These are phyloP conservation scores for Climacium dendroides DNA, from an alignment of 225 moss, liverwort and hornwort genomes.

Conservation along the genomic window DNA sequence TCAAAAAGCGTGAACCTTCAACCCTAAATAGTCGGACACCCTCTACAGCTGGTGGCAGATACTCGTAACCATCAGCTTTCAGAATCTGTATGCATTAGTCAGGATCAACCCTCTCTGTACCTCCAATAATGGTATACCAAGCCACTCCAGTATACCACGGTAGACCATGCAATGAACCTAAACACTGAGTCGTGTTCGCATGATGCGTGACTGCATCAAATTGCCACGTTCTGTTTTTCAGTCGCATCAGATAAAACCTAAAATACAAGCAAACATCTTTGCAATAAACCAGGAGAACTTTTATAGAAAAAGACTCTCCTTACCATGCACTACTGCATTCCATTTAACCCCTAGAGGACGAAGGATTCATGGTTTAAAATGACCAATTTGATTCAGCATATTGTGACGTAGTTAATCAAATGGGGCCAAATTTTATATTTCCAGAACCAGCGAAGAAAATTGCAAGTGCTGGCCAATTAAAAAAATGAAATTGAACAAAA, in stretches of 20 bases:
- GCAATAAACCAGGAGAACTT: not conserved
- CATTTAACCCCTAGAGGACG: not conserved
- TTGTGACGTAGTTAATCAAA: not conserved
- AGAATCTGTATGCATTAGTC: not conserved
- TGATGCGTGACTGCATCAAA: slow-evolving; percentile 61
- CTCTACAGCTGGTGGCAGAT: slow-evolving; percentile 50
- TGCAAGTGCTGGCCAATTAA: not conserved
- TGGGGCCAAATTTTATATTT: not conserved
- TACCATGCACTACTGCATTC: not conserved
- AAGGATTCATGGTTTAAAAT: not conserved
- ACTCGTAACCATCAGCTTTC: slow-evolving; percentile 33
- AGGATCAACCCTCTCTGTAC: not conserved
- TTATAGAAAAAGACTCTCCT: not conserved
- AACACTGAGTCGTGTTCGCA: slow-evolving; percentile 68
- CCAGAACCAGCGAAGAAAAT: not conserved
- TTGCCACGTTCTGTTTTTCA: slow-evolving; percentile 18
- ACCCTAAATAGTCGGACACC: slow-evolving; percentile 52
- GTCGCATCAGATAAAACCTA: slow-evolving; percentile 65
- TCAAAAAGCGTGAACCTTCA: slow-evolving; percentile 61
- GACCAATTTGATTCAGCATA: not conserved
- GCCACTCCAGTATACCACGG: slow-evolving; percentile 65
- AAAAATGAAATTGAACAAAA: not conserved
- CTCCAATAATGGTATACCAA: slow-evolving; percentile 2
- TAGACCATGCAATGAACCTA: slow-evolving; percentile 42
- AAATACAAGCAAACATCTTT: not conserved